Conservation (phyloP, 2,329 filamentous ascomycete species). For the Diaporthe australafricana region DNA sequence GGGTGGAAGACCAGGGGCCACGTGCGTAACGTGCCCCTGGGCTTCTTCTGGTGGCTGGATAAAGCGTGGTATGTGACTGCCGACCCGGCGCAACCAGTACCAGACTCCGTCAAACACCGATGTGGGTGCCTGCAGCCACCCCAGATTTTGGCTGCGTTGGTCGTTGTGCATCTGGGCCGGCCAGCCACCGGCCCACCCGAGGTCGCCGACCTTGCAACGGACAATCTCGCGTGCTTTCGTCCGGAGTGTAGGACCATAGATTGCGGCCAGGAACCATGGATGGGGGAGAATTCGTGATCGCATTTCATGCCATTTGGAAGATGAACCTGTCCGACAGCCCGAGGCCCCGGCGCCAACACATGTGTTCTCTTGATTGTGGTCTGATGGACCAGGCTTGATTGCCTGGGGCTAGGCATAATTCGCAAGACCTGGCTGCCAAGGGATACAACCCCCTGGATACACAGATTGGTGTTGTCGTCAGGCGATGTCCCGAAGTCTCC, state of each 20-base stretch:
- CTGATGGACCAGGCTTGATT: not conserved
- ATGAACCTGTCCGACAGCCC: not conserved
- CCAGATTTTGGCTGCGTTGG: not conserved
- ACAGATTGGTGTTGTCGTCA: not conserved
- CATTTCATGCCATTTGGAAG: not conserved
- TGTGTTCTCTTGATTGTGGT: not conserved
- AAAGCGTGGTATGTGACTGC: not conserved
- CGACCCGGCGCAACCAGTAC: not conserved
- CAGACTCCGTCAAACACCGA: not conserved
- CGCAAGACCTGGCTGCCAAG: not conserved
- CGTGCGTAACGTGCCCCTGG: conserved; percentile 50
- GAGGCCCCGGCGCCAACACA: not conserved
- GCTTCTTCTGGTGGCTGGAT: not conserved
- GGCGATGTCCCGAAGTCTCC: not conserved
- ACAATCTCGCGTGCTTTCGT: not conserved
- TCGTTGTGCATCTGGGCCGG: not conserved
- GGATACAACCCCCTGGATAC: not conserved
- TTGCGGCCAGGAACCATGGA: too few relatives aligned
- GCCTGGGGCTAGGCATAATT: too few relatives aligned
- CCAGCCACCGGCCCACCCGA: conserved; percentile 11
- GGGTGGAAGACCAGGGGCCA: conserved; percentile 59
- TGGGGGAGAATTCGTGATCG: not conserved
- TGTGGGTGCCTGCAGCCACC: conserved; percentile 1
- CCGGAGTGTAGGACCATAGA: not conserved
- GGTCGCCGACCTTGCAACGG: conserved; percentile 16